phyloP scores from a whole-genome alignment of 768 basidiomycete genomes.

The Udeniomyces megalosporus region DNA sequence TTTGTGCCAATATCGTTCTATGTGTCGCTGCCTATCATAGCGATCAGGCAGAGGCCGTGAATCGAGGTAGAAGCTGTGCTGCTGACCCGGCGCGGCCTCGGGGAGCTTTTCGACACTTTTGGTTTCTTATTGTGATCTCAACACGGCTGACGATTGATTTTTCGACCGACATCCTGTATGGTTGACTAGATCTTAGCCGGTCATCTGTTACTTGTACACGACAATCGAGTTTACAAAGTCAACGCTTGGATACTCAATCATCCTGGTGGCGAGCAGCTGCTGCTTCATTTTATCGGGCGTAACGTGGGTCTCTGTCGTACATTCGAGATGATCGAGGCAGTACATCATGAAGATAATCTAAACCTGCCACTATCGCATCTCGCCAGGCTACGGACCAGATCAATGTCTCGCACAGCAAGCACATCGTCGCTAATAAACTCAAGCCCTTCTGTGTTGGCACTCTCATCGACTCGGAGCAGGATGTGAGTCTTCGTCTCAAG shows the following conservation, averaged over 20 bases:
- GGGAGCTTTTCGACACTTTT: too few species aligned
- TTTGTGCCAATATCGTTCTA: too few species aligned
- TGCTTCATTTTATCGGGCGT: slow-evolving; percentile 8
- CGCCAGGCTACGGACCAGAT: slow-evolving; percentile 3
- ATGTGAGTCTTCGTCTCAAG: background rate
- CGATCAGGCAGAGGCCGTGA: too few species aligned
- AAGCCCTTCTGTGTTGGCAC: slow-evolving; percentile 2
- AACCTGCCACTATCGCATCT: background rate
- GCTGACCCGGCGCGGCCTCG: too few species aligned
- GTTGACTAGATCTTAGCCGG: slow-evolving; percentile 4
- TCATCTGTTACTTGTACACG: background rate
- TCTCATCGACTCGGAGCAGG: slow-evolving; percentile 1
- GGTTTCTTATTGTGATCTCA: background rate
- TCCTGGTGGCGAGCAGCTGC: slow-evolving; percentile 9
- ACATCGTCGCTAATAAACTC: background rate
- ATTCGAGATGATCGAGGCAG: background rate
- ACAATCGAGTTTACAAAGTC: background rate
- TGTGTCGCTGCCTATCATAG: too few species aligned
- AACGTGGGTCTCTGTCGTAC: background rate
- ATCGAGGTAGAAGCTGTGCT: too few species aligned
- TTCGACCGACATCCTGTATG: too few species aligned
- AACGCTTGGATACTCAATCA: background rate
- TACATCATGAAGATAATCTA: background rate
- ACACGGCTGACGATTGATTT: too few species aligned
- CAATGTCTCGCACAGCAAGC: background rate